These are phyloP conservation scores for Saitozyma sp. DNA, from an alignment of 768 basidiomycete genomes.

Conservation along the genomic window DNA sequence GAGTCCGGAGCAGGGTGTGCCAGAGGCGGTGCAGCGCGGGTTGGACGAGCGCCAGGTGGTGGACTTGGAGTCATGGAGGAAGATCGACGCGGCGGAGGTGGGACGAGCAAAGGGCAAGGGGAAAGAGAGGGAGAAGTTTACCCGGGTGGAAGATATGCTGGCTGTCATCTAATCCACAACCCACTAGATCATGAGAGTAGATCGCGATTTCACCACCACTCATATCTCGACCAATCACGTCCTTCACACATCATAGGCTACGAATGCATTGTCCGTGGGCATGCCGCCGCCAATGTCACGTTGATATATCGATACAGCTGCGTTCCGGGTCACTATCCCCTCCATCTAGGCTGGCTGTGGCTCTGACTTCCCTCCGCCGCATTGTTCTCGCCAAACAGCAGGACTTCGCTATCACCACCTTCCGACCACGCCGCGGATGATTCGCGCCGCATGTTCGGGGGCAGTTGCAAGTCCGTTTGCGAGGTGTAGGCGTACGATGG, in stretches of 20 bases:
- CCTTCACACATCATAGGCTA: not conserved
- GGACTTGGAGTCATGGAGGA: constrained; percentile 72
- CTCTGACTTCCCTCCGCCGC: not conserved
- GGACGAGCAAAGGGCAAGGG: constrained; percentile 58
- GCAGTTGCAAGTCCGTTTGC: constrained; percentile 6
- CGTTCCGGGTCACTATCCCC: not conserved
- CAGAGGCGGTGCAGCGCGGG: constrained; percentile 53
- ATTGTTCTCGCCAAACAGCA: constrained; percentile 20
- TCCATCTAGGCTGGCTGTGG: not conserved
- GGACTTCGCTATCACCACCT: constrained; percentile 34
- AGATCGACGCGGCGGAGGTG: constrained; percentile 70
- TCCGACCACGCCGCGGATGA: constrained; percentile 27
- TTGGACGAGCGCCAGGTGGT: constrained; percentile 56
- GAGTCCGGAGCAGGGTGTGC: constrained; percentile 57
- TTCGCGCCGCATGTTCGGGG: constrained; percentile 37
- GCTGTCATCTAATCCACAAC: constrained; percentile 23
- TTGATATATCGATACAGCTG: not conserved
- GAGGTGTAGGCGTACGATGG: constrained; percentile 6
- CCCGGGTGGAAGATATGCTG: constrained; percentile 53
- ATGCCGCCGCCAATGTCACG: not conserved
- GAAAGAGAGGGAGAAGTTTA: constrained; percentile 56
- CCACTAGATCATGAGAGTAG: too few species aligned
- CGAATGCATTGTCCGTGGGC: not conserved
- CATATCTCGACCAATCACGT: too few species aligned
- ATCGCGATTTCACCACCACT: too few species aligned